A percentile compares a stretch with the other conserved stretches of the same genome.
These are phyloP conservation scores for Fusarium goolgardi DNA, from an alignment of 2,329 filamentous ascomycete genomes.

Conservation along the genomic window DNA sequence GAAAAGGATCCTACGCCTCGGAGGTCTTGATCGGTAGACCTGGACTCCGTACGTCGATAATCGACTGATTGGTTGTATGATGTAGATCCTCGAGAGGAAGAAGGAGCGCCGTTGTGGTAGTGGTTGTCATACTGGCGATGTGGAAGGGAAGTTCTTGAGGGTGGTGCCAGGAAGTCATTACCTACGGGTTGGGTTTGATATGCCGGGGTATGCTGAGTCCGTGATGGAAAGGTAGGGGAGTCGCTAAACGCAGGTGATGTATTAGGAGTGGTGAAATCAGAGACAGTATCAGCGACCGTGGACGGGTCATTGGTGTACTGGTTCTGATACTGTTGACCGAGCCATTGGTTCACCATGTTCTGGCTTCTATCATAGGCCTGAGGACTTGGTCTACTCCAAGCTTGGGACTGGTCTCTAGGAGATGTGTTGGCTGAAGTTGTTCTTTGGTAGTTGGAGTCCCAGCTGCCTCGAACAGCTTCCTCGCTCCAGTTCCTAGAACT, in stretches of 20 bases:
- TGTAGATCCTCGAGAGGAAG: constrained; percentile 31
- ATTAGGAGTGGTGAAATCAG: constrained; percentile 42
- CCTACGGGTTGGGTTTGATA: constrained; percentile 27
- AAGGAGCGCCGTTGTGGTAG: neutral
- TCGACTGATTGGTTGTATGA: constrained; percentile 28
- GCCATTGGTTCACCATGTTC: constrained; percentile 44
- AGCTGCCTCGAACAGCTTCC: constrained; percentile 45
- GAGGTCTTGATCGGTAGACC: constrained; percentile 38
- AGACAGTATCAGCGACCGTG: constrained; percentile 32
- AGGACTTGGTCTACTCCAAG: constrained; percentile 30
- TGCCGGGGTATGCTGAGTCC: constrained; percentile 15
- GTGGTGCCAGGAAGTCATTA: constrained; percentile 35
- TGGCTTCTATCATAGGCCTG: constrained; percentile 36
- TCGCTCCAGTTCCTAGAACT: constrained; percentile 47
- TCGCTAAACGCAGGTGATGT: constrained; percentile 46
- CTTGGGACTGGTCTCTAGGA: constrained; percentile 35
- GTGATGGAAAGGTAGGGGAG: constrained; percentile 42
- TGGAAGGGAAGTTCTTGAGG: constrained; percentile 21
- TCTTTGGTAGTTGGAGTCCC: constrained; percentile 42
- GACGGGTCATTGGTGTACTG: constrained; percentile 39
- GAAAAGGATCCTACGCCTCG: constrained; percentile 44
- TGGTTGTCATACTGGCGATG: constrained; percentile 6
- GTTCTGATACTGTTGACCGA: constrained; percentile 41
- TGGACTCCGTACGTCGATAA: constrained; percentile 26
- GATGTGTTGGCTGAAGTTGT: constrained; percentile 38